phyloP scores from a whole-genome alignment of 78 protist genomes.

The Protostelium mycophagum region DNA sequence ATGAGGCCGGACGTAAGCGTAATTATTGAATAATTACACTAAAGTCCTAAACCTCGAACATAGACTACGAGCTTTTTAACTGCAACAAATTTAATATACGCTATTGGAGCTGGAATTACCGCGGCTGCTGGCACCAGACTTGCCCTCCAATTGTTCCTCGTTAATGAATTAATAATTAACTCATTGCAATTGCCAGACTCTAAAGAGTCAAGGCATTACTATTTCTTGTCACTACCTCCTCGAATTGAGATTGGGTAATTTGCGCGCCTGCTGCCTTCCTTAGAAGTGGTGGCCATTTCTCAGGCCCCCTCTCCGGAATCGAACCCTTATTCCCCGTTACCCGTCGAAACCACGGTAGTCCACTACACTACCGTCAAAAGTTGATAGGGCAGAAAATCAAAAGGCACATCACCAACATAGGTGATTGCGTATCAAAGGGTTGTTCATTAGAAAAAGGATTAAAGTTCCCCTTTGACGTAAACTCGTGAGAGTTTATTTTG shows the following conservation, averaged over 20 bases:
- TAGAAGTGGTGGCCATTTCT: conserved; percentile 83
- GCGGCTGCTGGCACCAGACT: conserved; percentile 96
- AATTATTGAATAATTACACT: not conserved
- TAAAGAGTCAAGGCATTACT: conserved; percentile 28
- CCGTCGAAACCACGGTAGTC: conserved; percentile 83
- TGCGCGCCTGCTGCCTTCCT: conserved; percentile 93
- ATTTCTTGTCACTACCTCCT: conserved; percentile 88
- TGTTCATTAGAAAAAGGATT: not conserved
- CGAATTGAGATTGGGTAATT: conserved; percentile 80
- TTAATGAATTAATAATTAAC: conserved; percentile 67
- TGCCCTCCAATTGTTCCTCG: conserved; percentile 89
- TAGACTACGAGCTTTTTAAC: conserved; percentile 85
- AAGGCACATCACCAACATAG: not conserved
- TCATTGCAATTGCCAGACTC: conserved; percentile 71
- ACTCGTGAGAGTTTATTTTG: conserved; percentile 3
- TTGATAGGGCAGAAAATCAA: conserved; percentile 81
- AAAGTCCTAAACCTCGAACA: conserved; percentile 12
- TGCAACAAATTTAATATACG: conserved; percentile 81
- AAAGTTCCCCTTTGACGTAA: not conserved
- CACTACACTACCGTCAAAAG: conserved; percentile 88
- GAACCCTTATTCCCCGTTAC: conserved; percentile 87
- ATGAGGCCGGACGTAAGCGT: no score
- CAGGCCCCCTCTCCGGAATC: conserved; percentile 85
- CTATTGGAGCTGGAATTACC: conserved; percentile 88
- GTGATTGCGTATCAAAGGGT: not conserved